phyloP scores from a whole-genome alignment of 1,284 basidiomycete species.

The Ustilago cynodontis region DNA sequence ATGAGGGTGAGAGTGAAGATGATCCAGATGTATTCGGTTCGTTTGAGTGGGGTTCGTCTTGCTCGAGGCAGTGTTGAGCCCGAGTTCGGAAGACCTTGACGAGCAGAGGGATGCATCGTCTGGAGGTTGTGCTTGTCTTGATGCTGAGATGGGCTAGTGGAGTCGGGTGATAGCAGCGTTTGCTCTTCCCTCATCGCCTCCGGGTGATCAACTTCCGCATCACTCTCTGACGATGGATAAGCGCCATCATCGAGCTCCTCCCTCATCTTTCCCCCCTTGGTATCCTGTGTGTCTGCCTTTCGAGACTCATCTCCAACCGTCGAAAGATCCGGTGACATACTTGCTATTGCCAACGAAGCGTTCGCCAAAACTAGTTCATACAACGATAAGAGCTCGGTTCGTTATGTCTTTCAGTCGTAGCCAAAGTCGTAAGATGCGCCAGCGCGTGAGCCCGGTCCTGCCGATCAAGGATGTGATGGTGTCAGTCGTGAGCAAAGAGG shows the following conservation, averaged over 20 bases:
- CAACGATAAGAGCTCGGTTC: no score
- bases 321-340: neutral
- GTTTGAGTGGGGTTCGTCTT: slow-evolving; percentile 41
- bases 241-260: slow-evolving; percentile 12
- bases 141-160: neutral
- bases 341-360: neutral
- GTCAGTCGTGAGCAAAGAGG: no score
- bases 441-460: neutral
- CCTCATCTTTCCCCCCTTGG: neutral
- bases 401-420: no score
- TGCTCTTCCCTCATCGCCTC: neutral
- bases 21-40: slow-evolving; percentile 49
- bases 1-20: slow-evolving; percentile 43
- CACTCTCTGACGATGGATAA: slow-evolving; percentile 34
- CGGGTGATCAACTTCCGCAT: slow-evolving; percentile 16
- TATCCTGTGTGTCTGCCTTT: no score
- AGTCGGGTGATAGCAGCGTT: slow-evolving; percentile 3
- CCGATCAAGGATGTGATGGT: neutral
- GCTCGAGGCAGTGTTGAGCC: neutral
- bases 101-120: neutral
- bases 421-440: neutral
- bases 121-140: neutral
- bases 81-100: neutral
- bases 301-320: neutral
- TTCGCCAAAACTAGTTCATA: no score